Evolutionary conservation across 108 stramenopile species (phyloP), one percentile per base, ranked within the genome.

Genomic region (Seminavis robusta): DNA sequence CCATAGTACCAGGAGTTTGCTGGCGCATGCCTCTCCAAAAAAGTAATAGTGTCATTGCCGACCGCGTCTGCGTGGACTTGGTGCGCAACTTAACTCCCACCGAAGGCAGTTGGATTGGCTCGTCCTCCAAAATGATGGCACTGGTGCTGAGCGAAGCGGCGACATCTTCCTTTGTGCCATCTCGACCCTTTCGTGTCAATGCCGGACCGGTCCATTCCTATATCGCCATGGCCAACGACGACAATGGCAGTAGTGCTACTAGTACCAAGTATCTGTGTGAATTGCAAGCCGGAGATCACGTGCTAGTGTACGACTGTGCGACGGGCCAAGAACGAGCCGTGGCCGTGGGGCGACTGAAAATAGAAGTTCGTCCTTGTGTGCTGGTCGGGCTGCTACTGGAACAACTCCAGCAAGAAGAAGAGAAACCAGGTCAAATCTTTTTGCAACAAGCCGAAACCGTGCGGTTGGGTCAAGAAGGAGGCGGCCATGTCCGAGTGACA

Each of bases 201-300:
- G 69, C 69, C 10, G 69, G 69, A 3, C 69, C 69, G 1, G 69
- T 70, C 24, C 69, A 70, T 27, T 63, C 62, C 0, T 70, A 70
- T 30, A 39, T 70, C 9, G 15, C 51, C 7, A 28, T 63, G 47
- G 58, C 41, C 21, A 49, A 60, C 39, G n/a, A n/a, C n/a, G n/a
- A n/a, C n/a, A n/a, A n/a, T n/a, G n/a, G n/a, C n/a, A n/a, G 10
- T 6, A 21, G 21, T 43, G 67, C 52, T 10, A 51, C 30, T 4
- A 37, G 41, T 0, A 70, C 69, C 19, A 70, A 63, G 37, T 70
- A 70, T 47, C 27, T 70, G n/a, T 63, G 57, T 46, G 69, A 70
- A 47, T 44, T 70, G n/a, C 26, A 56, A 13, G 61, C 69, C n/a
- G 61, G 53, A 17, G 61, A 70, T 29, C 19, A 28, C 15, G 62